Conservation (phyloP, 164 flowering plant species). For the Stephania yunnanensis region DNA sequence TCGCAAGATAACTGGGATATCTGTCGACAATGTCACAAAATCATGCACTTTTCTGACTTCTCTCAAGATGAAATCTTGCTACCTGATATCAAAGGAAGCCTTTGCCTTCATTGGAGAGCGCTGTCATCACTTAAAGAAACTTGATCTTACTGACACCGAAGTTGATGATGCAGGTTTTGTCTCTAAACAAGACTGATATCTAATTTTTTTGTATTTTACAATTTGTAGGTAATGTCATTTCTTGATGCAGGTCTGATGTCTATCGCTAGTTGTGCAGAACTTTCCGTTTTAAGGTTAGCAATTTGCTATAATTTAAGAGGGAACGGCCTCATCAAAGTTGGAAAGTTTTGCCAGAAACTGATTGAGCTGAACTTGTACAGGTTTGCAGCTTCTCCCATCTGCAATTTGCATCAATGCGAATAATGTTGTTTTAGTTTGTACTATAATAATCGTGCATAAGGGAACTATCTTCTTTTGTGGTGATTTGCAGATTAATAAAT, state of each 20-base stretch:
- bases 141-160: conserved; percentile 80
- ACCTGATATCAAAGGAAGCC: conserved; percentile 58
- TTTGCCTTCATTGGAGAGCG: conserved; percentile 63
- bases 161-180: conserved; percentile 71
- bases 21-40: conserved; percentile 53
- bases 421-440: neutral
- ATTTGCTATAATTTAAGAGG: conserved; percentile 77
- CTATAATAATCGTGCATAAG: neutral
- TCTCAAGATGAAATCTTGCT: conserved; percentile 84
- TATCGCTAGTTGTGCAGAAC: conserved; percentile 55
- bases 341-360: conserved; percentile 54
- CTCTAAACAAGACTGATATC: neutral
- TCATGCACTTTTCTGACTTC: conserved; percentile 63
- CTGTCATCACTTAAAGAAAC: conserved; percentile 63
- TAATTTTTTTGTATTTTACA: neutral
- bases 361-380: conserved; percentile 86
- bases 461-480: too few relatives aligned
- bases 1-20: conserved; percentile 59
- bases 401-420: neutral
- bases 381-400: conserved; percentile 26
- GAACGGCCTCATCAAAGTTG: conserved; percentile 56
- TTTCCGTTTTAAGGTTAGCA: conserved; percentile 65
- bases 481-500: neutral
- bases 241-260: conserved; percentile 59
- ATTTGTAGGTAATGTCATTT: neutral